Percentiles rank a stretch among this genome's conserved stretches.
These are phyloP conservation scores for Penicillium sp. DNA, from an alignment of 2,329 filamentous ascomycete genomes.

Conservation along the genomic window DNA sequence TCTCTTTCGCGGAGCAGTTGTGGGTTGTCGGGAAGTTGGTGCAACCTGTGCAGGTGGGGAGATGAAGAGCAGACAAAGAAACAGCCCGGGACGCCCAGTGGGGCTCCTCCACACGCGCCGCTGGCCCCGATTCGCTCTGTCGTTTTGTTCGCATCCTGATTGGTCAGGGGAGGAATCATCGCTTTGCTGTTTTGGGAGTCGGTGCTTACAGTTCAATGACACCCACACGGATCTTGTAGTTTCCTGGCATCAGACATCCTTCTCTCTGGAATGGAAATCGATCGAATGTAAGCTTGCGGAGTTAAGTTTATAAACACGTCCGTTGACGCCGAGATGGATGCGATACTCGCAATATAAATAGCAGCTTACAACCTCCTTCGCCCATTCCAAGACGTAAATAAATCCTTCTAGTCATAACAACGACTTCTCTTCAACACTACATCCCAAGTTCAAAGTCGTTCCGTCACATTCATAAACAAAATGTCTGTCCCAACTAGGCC, in stretches of 20 bases:
- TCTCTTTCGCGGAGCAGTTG: too few species aligned
- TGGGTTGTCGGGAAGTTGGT: too few species aligned
- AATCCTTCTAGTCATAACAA: too few species aligned
- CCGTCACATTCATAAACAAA: too few species aligned
- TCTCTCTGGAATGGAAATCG: background rate
- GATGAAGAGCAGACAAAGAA: background rate
- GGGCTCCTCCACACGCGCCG: too few species aligned
- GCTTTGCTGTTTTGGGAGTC: background rate
- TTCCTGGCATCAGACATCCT: too few species aligned
- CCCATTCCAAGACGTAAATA: too few species aligned
- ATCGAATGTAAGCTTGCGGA: background rate
- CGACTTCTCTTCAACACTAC: background rate
- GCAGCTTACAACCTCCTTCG: too few species aligned
- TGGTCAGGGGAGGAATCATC: background rate
- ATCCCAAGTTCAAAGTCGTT: background rate
- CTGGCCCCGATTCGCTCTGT: background rate
- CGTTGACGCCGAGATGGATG: background rate
- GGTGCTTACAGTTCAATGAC: too few species aligned
- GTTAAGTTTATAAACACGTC: background rate
- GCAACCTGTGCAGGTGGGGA: background rate
- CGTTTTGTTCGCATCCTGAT: background rate
- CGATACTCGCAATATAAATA: background rate
- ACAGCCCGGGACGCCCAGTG: too few species aligned
- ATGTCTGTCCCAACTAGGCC: conserved; percentile 27
- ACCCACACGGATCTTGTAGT: too few species aligned